These are phyloP conservation scores for Dentipellis fragilis DNA, from an alignment of 768 basidiomycete genomes.

Conservation along the genomic window DNA sequence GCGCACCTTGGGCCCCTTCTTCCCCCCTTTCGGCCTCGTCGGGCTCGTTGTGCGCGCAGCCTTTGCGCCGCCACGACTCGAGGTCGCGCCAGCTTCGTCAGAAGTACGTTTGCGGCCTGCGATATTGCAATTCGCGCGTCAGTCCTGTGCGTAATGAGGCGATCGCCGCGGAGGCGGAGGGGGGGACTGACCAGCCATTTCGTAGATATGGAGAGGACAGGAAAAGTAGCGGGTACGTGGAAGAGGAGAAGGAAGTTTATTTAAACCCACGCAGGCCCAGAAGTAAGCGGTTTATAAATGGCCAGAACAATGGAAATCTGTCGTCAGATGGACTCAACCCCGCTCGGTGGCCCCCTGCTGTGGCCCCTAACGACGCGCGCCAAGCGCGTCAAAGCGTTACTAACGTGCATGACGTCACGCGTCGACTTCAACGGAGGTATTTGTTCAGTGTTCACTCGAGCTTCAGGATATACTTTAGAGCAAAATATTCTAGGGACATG, in stretches of 20 bases:
- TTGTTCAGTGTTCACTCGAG: too few species aligned
- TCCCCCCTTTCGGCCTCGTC: conserved; percentile 21
- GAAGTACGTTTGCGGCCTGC: conserved; percentile 38
- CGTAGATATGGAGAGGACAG: not conserved
- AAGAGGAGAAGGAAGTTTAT: not conserved
- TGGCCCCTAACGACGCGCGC: not conserved
- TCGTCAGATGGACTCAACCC: not conserved
- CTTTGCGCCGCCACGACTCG: conserved; percentile 20
- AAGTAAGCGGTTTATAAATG: not conserved
- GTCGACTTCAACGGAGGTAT: not conserved
- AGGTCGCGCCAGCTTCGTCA: conserved; percentile 24
- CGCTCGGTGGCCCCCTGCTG: not conserved
- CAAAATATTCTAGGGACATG: too few species aligned
- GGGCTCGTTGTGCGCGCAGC: conserved; percentile 22
- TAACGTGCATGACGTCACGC: not conserved
- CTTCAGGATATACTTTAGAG: too few species aligned
- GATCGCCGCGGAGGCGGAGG: not conserved
- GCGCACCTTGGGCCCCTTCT: conserved; percentile 39
- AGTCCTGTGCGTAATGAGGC: not conserved
- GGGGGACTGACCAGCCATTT: not conserved
- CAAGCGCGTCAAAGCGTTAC: not conserved
- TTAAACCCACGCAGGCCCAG: not conserved
- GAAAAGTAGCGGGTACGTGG: not conserved
- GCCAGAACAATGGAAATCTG: not conserved
- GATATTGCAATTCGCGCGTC: not conserved